Evolutionary conservation across 2,329 filamentous ascomycete genomes (phyloP).

Genomic region (Fusarium sp.): DNA sequence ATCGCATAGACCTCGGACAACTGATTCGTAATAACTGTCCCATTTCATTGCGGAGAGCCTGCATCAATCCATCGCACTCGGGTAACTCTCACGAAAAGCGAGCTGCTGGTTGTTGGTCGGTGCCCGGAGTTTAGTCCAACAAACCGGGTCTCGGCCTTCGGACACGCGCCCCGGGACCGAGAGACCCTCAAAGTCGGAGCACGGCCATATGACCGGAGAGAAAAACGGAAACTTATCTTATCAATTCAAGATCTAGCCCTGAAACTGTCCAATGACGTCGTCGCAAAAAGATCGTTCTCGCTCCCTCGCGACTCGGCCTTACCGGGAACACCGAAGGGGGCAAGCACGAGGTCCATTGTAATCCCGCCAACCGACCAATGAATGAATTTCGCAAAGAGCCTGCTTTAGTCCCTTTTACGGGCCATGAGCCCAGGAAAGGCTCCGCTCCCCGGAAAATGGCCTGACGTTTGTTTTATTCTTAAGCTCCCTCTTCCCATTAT

Average conservation of each 20-base stretch:
- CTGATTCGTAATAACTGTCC: not conserved
- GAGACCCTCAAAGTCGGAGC: not conserved
- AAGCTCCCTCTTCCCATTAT: not conserved
- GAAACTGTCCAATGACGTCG: not conserved
- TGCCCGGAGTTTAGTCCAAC: not conserved
- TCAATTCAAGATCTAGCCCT: not conserved
- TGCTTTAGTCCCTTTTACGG: not conserved
- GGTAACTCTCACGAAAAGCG: not conserved
- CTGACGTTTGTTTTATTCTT: not conserved
- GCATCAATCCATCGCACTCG: not conserved
- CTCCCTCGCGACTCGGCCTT: not conserved
- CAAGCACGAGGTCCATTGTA: not conserved
- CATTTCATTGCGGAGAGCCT: not conserved
- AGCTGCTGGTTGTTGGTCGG: not conserved
- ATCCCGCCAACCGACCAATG: not conserved
- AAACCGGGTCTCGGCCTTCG: not conserved
- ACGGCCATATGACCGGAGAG: not conserved
- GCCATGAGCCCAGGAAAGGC: not conserved
- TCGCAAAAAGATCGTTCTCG: not conserved
- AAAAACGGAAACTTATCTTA: not conserved
- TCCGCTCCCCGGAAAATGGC: not conserved
- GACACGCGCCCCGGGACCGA: not conserved
- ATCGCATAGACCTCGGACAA: not conserved
- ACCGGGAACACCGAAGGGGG: not conserved
- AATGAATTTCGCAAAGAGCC: not conserved